phyloP scores from a whole-genome alignment of 495 filamentous ascomycete species.

The Xylaria castorea region DNA sequence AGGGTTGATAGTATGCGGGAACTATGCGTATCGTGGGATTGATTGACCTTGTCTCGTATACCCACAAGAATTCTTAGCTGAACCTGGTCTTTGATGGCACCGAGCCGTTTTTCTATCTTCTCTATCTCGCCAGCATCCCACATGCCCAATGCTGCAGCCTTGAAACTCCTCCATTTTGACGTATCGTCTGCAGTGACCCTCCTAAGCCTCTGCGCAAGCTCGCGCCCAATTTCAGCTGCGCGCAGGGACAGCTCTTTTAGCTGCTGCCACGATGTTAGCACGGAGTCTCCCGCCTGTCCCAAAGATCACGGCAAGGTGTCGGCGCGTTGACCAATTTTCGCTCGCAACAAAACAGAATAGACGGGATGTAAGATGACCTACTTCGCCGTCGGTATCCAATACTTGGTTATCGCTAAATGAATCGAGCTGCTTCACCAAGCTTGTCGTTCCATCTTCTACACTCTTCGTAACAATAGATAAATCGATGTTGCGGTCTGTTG shows the following conservation, averaged over 20 bases:
- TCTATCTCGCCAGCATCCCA: constrained; percentile 28
- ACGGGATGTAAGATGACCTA: background rate
- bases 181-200: background rate
- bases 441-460: constrained; percentile 22
- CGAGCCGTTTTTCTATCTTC: constrained; percentile 17
- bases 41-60: constrained; percentile 8
- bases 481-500: constrained; percentile 20
- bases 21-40: constrained; percentile 5
- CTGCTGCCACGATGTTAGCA: background rate
- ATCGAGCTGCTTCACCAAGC: constrained; percentile 10
- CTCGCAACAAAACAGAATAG: background rate
- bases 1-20: constrained; percentile 5
- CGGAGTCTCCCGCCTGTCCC: background rate
- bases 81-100: constrained; percentile 25
- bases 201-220: constrained; percentile 8
- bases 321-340: background rate
- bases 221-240: constrained; percentile 25
- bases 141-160: constrained; percentile 4
- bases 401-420: background rate
- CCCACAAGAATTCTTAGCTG: constrained; percentile 20
- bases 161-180: constrained; percentile 16
- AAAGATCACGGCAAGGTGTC: background rate
- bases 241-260: background rate
- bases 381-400: background rate
- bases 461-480: constrained; percentile 11